Evolutionary conservation across 768 basidiomycete species (phyloP), one percentile per base, ranked within the genome.

Genomic region (Pleurotus citrinopileatus): DNA sequence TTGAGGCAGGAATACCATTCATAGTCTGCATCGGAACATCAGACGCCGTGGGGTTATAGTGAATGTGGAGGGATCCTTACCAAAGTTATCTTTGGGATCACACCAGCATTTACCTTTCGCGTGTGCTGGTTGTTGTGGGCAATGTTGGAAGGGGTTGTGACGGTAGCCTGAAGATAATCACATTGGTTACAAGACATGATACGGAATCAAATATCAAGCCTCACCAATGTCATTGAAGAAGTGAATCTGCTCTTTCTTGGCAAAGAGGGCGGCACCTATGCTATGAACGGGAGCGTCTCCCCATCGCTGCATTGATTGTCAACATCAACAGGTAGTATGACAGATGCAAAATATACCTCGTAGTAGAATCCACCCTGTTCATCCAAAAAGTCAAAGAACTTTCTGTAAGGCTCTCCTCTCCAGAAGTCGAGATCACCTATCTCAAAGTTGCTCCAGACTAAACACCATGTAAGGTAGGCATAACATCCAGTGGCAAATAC

Each of bases 391-490:
- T 93, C 86, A 60, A 95, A 96, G 74, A 83, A 96, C 59, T 87
- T 82, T 55, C 72, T 74, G 65, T 97, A 97, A 2, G 86, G 84
- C 56, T 94, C 86, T 12, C 85, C 71, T 60, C 93, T 77, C 91
- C 91, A 94, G 56, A 95, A 81, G 56, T 90, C 84, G 56, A 95
- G 77, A 62, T 85, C 79, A 4, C 78, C 94, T 55, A 97, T 96
- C 67, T 96, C 94, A 61, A 96, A 96, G 68, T 94, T 97, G 60
- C 86, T 90, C 92, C 92, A 94, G 74, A 91, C 90, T 91, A n/a
- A 40, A 25, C 26, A 23, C 19, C 12, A 42, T 28, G 25, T 12
- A 4, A 22, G 22, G 15, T 63, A 63, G 28, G 45, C 13, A 48
- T 12, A 23, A 36, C 15, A n/a, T 23, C 55, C 13, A 37, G 3